Conservation (phyloP, 345 rosid genomes). For the Aquilaria malaccensis region DNA sequence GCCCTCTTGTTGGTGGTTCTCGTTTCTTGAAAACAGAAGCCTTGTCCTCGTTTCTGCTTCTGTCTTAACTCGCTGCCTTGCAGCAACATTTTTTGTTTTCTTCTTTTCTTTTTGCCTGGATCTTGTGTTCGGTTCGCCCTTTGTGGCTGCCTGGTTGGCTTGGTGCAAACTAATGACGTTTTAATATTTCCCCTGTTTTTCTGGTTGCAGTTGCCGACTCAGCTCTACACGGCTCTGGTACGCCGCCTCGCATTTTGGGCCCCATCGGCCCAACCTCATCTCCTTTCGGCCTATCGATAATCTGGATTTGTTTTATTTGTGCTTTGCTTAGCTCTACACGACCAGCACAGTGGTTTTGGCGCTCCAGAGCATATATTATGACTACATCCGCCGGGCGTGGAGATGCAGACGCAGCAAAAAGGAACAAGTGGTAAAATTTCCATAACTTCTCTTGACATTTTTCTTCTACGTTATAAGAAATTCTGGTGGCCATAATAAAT, state of each 20-base stretch:
- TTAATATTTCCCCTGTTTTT: conserved; percentile 10
- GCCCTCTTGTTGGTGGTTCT: conserved; percentile 1
- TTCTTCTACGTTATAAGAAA: not conserved
- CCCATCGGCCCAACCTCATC: not conserved
- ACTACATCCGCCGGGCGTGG: conserved; percentile 42
- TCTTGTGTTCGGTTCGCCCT: not conserved
- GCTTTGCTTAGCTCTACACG: conserved; percentile 59
- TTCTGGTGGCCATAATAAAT: too few relatives aligned
- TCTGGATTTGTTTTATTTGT: not conserved
- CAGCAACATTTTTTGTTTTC: not conserved
- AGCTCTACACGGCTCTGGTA: conserved; percentile 91
- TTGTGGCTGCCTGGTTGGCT: too few relatives aligned
- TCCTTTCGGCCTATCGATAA: not conserved
- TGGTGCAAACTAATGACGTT: not conserved
- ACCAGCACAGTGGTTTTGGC: conserved; percentile 67
- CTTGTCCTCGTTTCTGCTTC: not conserved
- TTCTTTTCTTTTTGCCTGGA: conserved; percentile 4
- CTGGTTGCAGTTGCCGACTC: conserved; percentile 87
- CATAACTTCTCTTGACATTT: not conserved
- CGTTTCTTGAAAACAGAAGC: conserved; percentile 8
- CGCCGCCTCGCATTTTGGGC: not conserved
- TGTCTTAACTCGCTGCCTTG: not conserved
- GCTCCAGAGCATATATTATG: conserved; percentile 75
- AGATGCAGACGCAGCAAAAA: conserved; percentile 21
- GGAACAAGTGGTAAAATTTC: conserved; percentile 23